A percentile compares a stretch with the other conserved stretches of the same genome.
Conservation (phyloP, 2,329 filamentous ascomycete genomes). For the Thelonectria blattea region DNA sequence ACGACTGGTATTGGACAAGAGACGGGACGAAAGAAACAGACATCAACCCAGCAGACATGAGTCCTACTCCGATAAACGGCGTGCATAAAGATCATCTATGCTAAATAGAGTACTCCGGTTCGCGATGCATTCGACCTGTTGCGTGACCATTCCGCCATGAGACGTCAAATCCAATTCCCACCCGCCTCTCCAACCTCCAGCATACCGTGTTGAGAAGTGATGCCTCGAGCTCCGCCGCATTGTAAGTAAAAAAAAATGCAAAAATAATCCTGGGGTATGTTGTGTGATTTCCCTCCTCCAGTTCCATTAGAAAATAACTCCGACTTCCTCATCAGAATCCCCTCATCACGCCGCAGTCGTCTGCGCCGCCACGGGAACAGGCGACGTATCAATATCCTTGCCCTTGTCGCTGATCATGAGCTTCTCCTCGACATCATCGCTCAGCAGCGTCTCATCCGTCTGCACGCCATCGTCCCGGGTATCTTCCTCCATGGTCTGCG, state of each 20-base stretch:
- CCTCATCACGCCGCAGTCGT: conserved; percentile 20
- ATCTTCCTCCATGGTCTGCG: conserved; percentile 34
- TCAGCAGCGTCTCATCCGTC: conserved; percentile 38
- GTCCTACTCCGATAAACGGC: conserved; percentile 1
- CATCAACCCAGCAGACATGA: background rate
- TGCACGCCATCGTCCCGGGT: conserved; percentile 37
- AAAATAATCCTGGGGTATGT: conserved; percentile 1
- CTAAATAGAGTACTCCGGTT: conserved; percentile 9
- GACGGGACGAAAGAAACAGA: background rate
- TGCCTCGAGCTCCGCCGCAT: background rate
- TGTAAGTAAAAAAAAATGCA: conserved; percentile 2
- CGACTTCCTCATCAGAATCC: background rate
- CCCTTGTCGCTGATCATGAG: conserved; percentile 39
- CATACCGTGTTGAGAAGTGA: background rate
- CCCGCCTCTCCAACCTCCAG: background rate
- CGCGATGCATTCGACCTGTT: conserved; percentile 7
- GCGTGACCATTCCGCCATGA: background rate
- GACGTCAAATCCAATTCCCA: too few relatives aligned
- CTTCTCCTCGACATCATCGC: conserved; percentile 41
- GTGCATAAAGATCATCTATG: conserved; percentile 13
- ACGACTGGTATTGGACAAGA: background rate
- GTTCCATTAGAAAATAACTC: conserved; percentile 21
- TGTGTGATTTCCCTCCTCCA: background rate
- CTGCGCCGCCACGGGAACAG: conserved; percentile 13
- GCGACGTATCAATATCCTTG: conserved; percentile 11